Base-by-base conservation (phyloP, 2,329 filamentous ascomycete species). In the Cordyceps cateniannulata region DNA sequence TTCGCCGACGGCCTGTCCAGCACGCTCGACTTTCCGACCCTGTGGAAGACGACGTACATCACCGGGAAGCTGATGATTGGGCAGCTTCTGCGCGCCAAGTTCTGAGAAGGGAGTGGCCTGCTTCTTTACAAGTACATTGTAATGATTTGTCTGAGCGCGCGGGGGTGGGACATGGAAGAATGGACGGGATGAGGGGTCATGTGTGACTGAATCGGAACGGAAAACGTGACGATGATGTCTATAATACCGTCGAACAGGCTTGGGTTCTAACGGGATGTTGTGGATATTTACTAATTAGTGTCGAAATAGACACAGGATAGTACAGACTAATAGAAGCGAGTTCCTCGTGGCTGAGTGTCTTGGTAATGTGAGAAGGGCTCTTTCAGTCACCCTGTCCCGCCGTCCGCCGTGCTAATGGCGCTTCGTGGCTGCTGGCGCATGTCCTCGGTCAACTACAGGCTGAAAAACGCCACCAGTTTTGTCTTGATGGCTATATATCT, bases 1-100 rank as follows among this genome's bases (percentile, higher is more conserved):
- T 93, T 88, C 73, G 89, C 91, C 64, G 92, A 96, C 75, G 86
- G 84, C 51, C 81, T 96, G 62, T 85, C 81, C 59, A 92, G 87
- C 75, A 96, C 91, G 5, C 79, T 96, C 66, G 92, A 96, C 74
- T 83, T 96, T 71, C 85, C 84, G n/a, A 96, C 91, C 1, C 74
- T 96, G 69, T 95, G 89, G 88, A 82, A 83, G 68, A 96, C 89
- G n/a, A 84, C 84, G 38, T 79, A 77, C 65, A 81, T 93, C 63
- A 96, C 91, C 1, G 91, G 79, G 2, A 77, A 85, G 62, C 84
- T 92, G 80, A 96, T 95, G 85, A 76, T 91, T 63, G 73, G 74
- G 38, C 93, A 96, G 74, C 71, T 96, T 72, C 70, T 87, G 62
- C 75, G 80, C 69, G 84, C 83, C 62, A 95, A 95, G 83, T 74